Percentiles rank a stretch among this genome's conserved stretches.
Evolutionary conservation across 140 eudicot species (phyloP).

Genomic region (Anethum foeniculum): DNA sequence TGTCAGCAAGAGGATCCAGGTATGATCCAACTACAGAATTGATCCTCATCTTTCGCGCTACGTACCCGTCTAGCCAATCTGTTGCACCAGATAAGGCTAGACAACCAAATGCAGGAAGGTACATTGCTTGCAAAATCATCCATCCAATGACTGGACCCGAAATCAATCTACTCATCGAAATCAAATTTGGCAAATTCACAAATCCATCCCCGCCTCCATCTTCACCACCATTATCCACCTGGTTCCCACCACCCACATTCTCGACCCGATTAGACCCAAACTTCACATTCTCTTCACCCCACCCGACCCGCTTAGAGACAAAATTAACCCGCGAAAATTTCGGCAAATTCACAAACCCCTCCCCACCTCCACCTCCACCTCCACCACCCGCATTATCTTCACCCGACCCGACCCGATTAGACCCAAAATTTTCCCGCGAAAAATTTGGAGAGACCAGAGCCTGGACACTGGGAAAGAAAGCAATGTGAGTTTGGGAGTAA

Average conservation of each 20-base stretch:
- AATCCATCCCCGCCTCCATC: slow-evolving; percentile 28
- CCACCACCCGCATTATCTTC: neutral
- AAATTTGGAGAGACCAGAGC: slow-evolving; percentile 25
- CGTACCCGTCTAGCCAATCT: slow-evolving; percentile 95
- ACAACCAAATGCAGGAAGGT: slow-evolving; percentile 82
- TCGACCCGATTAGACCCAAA: neutral
- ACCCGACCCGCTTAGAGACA: slow-evolving; percentile 19
- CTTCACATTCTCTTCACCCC: neutral
- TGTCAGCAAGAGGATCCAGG: slow-evolving; percentile 98
- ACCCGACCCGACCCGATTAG: neutral
- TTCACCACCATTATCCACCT: slow-evolving; percentile 8
- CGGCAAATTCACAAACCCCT: slow-evolving; percentile 59
- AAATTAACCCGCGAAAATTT: slow-evolving; percentile 37
- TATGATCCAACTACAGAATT: slow-evolving; percentile 94
- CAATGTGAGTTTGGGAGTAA: slow-evolving; percentile 45
- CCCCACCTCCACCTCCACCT: slow-evolving; percentile 25
- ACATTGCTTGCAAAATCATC: slow-evolving; percentile 90
- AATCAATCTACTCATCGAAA: slow-evolving; percentile 60
- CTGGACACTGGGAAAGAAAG: slow-evolving; percentile 25
- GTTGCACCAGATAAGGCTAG: slow-evolving; percentile 84
- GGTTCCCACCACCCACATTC: neutral
- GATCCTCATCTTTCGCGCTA: slow-evolving; percentile 92
- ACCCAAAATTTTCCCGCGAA: neutral
- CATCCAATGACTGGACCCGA: slow-evolving; percentile 94
- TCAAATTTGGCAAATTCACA: slow-evolving; percentile 68